Percentiles rank a stretch among this genome's conserved stretches.
Conservation (phyloP, 495 filamentous ascomycete species). For the Tetracladium setigerum region DNA sequence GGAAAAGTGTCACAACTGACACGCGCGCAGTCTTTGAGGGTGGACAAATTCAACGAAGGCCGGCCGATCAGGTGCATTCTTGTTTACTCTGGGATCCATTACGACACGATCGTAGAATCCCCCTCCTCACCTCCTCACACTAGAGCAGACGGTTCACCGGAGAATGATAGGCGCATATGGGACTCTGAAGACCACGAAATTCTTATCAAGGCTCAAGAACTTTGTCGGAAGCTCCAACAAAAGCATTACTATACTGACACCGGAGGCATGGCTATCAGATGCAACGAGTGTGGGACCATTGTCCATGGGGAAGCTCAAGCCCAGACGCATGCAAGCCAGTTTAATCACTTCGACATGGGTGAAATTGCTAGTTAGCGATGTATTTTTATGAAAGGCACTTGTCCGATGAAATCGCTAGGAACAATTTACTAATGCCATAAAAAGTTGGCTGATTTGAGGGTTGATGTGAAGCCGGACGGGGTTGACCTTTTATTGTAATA, state of each 20-base stretch:
- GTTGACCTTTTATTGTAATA: too few species aligned
- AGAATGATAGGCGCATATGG: constrained; percentile 76
- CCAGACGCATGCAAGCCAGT: constrained; percentile 55
- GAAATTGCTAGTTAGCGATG: constrained; percentile 28
- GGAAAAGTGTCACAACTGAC: background rate
- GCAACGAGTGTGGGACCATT: constrained; percentile 64
- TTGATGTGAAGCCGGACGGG: too few species aligned
- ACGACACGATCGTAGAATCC: constrained; percentile 79
- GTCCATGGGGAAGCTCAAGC: constrained; percentile 71
- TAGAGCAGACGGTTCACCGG: constrained; percentile 50
- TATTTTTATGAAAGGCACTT: too few species aligned
- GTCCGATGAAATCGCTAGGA: too few species aligned
- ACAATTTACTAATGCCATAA: too few species aligned
- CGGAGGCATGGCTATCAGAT: constrained; percentile 71
- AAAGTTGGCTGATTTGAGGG: too few species aligned
- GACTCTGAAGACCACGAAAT: constrained; percentile 59
- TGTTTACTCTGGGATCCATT: constrained; percentile 92
- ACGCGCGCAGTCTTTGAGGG: constrained; percentile 21
- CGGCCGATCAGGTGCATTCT: constrained; percentile 64
- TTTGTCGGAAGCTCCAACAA: constrained; percentile 60
- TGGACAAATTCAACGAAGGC: constrained; percentile 77
- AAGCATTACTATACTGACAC: constrained; percentile 91
- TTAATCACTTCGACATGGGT: constrained; percentile 67
- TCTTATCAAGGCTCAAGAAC: constrained; percentile 56
- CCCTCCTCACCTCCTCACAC: constrained; percentile 52